Percentiles rank a stretch among this genome's conserved stretches.
Evolutionary conservation across 371 early-diverging fungal genomes (phyloP).

Genomic region (Paraphysoderma sedebokerense): DNA sequence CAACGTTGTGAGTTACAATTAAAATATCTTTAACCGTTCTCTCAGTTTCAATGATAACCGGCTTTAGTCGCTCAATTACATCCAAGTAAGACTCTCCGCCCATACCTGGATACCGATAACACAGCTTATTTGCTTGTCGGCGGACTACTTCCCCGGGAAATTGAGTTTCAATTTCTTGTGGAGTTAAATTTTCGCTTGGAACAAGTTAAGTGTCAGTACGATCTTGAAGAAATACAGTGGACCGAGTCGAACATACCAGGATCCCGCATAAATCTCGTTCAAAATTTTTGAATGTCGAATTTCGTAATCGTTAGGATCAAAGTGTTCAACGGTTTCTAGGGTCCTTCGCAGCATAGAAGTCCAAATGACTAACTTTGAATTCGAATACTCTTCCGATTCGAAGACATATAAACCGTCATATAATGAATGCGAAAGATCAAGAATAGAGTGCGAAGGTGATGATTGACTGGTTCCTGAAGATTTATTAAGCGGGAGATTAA

Average conservation of each 20-base stretch:
- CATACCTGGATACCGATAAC: slow-evolving; percentile 67
- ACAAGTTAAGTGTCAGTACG: slow-evolving; percentile 7
- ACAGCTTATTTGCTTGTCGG: slow-evolving; percentile 48
- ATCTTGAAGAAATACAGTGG: no score
- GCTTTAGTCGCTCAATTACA: slow-evolving; percentile 64
- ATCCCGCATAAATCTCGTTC: slow-evolving; percentile 72
- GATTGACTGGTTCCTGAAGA: no score
- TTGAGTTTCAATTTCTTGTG: slow-evolving; percentile 39
- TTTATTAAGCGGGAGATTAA: no score
- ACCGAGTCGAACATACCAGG: no score
- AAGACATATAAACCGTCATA: no score
- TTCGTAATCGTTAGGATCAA: slow-evolving; percentile 44
- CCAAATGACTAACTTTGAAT: slow-evolving; percentile 56
- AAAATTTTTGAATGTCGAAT: slow-evolving; percentile 44
- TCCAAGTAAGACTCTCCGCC: slow-evolving; percentile 71
- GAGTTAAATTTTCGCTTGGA: slow-evolving; percentile 29
- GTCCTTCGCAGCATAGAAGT: slow-evolving; percentile 56
- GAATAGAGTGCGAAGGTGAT: no score
- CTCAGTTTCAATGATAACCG: slow-evolving; percentile 69
- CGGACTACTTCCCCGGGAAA: slow-evolving; percentile 48
- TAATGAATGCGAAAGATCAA: no score
- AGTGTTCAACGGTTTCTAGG: slow-evolving; percentile 43
- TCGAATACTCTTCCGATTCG: no score
- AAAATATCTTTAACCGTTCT: slow-evolving; percentile 52
- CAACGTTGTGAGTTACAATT: slow-evolving; percentile 48